These are phyloP conservation scores for Fraxinus platypoda DNA, from an alignment of 305 asterid species.

Conservation along the genomic window DNA sequence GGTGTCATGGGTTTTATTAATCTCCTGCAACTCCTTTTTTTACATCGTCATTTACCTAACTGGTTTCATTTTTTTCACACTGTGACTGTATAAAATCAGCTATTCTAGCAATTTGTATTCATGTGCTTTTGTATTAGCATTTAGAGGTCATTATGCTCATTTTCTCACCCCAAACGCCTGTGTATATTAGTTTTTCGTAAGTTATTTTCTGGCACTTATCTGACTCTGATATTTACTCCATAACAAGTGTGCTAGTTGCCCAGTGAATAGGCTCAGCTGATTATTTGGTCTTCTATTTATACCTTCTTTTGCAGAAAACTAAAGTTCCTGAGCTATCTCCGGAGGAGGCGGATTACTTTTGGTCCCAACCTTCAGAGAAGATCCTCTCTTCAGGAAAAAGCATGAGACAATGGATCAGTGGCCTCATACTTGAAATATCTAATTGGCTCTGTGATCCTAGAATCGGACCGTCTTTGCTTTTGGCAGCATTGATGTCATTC, in stretches of 20 bases:
- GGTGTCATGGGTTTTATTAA: background rate
- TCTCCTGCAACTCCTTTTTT: background rate
- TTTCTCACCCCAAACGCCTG: background rate
- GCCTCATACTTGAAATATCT: constrained; percentile 31
- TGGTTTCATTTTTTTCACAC: background rate
- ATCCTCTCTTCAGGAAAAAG: constrained; percentile 46
- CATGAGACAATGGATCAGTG: constrained; percentile 41
- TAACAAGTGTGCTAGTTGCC: background rate
- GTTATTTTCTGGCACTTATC: background rate
- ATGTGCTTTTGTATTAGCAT: background rate
- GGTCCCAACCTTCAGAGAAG: constrained; percentile 58
- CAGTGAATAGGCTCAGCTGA: background rate
- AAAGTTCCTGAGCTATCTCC: constrained; percentile 78
- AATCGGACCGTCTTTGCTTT: constrained; percentile 80
- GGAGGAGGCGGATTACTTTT: constrained; percentile 70
- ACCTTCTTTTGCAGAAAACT: constrained; percentile 60
- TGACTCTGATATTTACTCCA: background rate
- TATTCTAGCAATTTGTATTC: background rate
- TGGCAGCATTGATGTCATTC: constrained; percentile 73
- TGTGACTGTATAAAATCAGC: background rate
- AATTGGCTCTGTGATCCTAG: constrained; percentile 75
- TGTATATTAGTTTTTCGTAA: background rate
- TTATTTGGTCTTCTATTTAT: background rate
- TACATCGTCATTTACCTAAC: background rate
- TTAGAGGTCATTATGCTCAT: background rate